Base-by-base conservation (phyloP, 2,329 filamentous ascomycete genomes). In the Pyrenochaeta sp. region DNA sequence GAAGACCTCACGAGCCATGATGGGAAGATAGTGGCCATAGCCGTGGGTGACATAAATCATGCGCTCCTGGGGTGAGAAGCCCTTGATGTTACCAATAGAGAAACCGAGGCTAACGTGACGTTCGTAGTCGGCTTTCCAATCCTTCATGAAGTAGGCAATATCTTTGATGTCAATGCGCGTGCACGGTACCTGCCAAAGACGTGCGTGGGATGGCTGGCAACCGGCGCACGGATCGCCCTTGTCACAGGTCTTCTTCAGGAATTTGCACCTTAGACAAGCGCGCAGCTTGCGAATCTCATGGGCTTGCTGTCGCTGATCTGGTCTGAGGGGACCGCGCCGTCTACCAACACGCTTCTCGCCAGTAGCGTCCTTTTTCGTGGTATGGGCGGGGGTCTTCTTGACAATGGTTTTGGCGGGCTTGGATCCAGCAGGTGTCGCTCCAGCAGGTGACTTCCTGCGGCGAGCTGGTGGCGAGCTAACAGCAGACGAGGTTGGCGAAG, bases 161-260 rank as follows among this genome's bases (percentile, higher is more conserved):
- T 98, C 94, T 84, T 97, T 97, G 83, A 98, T 98, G 77, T 97
- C 94, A 71, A 97, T 97, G 58, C 94, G 90, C 35, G 94, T 98
- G 83, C 94, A 98, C 56, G 94, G 94, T 39, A 98, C 94, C 79
- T 97, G 93, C 94, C 94, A 98, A 46, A 98, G 83, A 61, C 94
- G 89, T 60, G 94, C 94, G 76, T 98, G 94, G 17, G 93, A 96
- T 45, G 94, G 94, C 80, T 97, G 91, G 81, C 94, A 98, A 42
- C 94, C 94, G 68, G 89, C 90, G 78, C 94, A 98, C 52, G 94
- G 94, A 80, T 97, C 93, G 60, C 94, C 94, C 82, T 96, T 97
- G 78, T 98, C 94, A 74, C 94, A 98, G 43, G 94, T 97, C 85
- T 98, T 98, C 85, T 98, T 98, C 75, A 98, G 83, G 82, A 97